phyloP scores from a whole-genome alignment of 2,329 filamentous ascomycete genomes.

The Rhinocladiella mackenziei region DNA sequence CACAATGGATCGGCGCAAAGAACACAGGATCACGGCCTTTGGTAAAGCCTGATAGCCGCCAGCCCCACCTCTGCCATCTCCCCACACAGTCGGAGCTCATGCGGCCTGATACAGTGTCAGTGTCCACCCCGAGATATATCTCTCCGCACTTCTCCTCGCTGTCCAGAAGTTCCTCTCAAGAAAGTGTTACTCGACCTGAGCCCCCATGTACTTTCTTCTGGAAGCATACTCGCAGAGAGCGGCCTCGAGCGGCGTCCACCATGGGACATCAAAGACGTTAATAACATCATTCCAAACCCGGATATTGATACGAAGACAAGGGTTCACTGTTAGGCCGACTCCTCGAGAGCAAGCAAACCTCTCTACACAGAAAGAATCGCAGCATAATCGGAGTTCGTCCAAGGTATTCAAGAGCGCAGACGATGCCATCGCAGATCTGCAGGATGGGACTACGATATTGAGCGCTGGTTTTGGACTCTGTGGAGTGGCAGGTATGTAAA shows the following conservation, averaged over 20 bases:
- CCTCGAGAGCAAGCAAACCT: neutral
- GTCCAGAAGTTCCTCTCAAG: too few species aligned
- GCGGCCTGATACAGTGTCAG: too few species aligned
- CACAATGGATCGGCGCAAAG: too few species aligned
- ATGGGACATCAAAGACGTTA: neutral
- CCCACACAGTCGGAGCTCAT: too few species aligned
- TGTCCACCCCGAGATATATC: too few species aligned
- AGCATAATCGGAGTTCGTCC: conserved; percentile 30
- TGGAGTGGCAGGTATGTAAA: conserved; percentile 61
- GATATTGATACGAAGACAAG: neutral
- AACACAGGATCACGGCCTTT: too few species aligned
- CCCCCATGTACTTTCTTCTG: neutral
- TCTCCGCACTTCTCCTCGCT: too few species aligned
- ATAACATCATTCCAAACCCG: neutral
- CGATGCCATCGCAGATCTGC: conserved; percentile 65
- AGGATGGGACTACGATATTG: conserved; percentile 66
- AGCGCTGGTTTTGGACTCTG: conserved; percentile 81
- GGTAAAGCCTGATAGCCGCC: too few species aligned
- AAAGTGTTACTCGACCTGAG: too few species aligned
- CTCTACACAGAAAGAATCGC: neutral
- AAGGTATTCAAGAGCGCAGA: conserved; percentile 50
- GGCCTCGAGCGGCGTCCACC: neutral
- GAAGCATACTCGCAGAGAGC: conserved; percentile 1
- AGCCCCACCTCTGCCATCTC: too few species aligned
- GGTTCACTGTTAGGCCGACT: neutral